Evolutionary conservation across 345 rosid species (phyloP).

Genomic region (Erodium maritimum): DNA sequence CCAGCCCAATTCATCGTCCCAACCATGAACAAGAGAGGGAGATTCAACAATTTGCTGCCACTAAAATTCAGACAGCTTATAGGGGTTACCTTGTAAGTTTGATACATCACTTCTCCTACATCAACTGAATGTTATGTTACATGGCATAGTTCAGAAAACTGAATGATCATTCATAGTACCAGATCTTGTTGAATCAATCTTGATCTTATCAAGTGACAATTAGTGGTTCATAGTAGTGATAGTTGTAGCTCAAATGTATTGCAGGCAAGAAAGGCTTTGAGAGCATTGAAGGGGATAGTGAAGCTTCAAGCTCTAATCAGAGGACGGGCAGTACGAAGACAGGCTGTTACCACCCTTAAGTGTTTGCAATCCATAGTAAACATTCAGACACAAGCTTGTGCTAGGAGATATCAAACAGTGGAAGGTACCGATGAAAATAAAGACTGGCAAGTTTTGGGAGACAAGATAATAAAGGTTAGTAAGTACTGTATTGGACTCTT

Average conservation of each 20-base stretch:
- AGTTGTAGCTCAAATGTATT: not conserved
- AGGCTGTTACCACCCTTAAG: constrained; percentile 65
- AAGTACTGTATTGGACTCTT: not conserved
- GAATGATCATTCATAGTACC: not conserved
- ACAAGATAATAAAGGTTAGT: constrained; percentile 40
- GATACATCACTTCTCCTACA: constrained; percentile 4
- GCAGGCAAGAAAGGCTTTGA: constrained; percentile 84
- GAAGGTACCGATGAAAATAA: constrained; percentile 29
- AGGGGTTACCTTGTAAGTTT: constrained; percentile 69
- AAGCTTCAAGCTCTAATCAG: constrained; percentile 84
- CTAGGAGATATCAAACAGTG: constrained; percentile 36
- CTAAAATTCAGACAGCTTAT: constrained; percentile 56
- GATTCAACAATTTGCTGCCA: constrained; percentile 35
- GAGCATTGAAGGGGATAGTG: constrained; percentile 85
- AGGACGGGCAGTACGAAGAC: constrained; percentile 70
- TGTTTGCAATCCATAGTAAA: constrained; percentile 74
- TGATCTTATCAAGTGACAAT: not conserved
- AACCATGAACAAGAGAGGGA: constrained; percentile 13
- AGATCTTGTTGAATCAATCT: not conserved
- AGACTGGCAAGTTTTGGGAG: constrained; percentile 34
- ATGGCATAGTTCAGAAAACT: not conserved
- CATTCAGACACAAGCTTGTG: constrained; percentile 60
- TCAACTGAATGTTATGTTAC: not conserved
- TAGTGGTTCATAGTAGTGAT: not conserved
- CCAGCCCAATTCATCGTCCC: not conserved